These are phyloP conservation scores for Solanum gracilifrons DNA, from an alignment of 257 asterid genomes.

Conservation along the genomic window DNA sequence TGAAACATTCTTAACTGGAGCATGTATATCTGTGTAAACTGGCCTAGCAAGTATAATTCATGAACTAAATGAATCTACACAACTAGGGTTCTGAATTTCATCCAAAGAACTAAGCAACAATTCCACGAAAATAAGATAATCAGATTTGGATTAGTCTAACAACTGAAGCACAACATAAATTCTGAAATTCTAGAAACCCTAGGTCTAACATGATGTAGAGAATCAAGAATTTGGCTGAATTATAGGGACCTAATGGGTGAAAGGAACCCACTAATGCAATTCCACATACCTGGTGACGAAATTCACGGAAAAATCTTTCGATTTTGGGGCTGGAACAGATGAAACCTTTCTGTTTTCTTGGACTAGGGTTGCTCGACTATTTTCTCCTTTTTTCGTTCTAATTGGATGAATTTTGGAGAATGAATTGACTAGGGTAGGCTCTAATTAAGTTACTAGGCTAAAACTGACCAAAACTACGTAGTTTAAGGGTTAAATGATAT, in stretches of 20 bases:
- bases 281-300: not conserved
- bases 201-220: not conserved
- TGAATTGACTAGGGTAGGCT: not conserved
- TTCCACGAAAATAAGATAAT: not conserved
- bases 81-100: not conserved
- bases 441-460: not conserved
- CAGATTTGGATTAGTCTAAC: too few relatives aligned
- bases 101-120: not conserved
- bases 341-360: too few relatives aligned
- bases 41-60: not conserved
- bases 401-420: not conserved
- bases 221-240: not conserved
- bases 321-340: too few relatives aligned
- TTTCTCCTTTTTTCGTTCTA: not conserved
- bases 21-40: not conserved
- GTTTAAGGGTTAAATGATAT: not conserved
- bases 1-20: too few relatives aligned
- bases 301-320: not conserved
- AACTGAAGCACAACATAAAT: too few relatives aligned
- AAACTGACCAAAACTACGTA: not conserved
- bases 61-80: not conserved
- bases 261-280: not conserved
- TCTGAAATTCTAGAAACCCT: too few relatives aligned
- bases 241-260: not conserved
- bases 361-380: accelerated